Percentiles rank a stretch among this genome's conserved stretches.
Conservation (phyloP, 2,329 filamentous ascomycete species). For the Tolypocladium pustulatum region DNA sequence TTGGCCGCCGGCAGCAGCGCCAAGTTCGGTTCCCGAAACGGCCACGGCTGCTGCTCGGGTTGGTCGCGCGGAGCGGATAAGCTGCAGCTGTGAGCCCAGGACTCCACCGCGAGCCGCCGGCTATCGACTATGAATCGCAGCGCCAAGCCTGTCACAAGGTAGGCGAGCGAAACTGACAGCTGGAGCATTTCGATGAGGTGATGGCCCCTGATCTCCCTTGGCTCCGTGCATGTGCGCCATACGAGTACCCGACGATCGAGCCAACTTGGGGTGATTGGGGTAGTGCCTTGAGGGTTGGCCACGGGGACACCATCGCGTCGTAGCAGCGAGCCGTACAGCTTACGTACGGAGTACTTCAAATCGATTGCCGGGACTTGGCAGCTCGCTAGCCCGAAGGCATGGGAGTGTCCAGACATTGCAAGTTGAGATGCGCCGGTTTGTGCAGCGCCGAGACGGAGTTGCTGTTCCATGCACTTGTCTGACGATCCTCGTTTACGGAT, state of each 20-base stretch:
- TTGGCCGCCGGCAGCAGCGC: neutral
- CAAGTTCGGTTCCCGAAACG: neutral
- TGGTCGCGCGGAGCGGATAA: neutral
- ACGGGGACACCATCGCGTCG: neutral
- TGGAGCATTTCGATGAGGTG: neutral
- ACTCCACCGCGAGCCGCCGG: neutral
- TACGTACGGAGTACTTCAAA: no score
- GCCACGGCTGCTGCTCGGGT: neutral
- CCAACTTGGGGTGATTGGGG: neutral
- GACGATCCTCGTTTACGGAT: neutral
- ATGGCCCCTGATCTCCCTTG: neutral
- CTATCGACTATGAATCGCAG: neutral
- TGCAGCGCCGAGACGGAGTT: neutral
- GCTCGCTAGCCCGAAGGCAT: no score
- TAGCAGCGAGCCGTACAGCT: neutral
- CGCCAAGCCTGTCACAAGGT: neutral
- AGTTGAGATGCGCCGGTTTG: neutral
- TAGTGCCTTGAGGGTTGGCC: no score
- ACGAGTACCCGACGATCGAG: neutral
- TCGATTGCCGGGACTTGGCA: no score
- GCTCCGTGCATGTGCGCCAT: neutral
- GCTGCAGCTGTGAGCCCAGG: neutral
- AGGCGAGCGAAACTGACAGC: neutral
- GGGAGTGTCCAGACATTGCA: no score
- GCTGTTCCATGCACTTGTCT: neutral